Conservation (phyloP, 2,329 filamentous ascomycete species). For the Paraphaeosphaeria minitans region DNA sequence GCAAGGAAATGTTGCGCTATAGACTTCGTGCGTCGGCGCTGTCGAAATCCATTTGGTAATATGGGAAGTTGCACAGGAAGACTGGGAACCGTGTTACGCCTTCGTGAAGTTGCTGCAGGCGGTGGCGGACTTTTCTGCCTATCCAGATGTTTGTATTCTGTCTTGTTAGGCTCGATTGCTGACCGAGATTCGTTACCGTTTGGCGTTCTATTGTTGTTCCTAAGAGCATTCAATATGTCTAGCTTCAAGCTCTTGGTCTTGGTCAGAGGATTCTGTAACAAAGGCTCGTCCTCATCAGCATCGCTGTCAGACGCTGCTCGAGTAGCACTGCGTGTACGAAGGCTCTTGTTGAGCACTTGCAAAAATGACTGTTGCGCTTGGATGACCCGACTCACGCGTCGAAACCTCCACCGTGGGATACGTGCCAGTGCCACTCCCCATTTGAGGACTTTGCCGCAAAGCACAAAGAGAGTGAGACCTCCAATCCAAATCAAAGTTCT, state of each 20-base stretch:
- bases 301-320: conserved; percentile 48
- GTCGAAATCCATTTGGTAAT: conserved; percentile 25
- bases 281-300: conserved; percentile 51
- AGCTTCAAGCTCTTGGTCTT: conserved; percentile 37
- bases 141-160: conserved; percentile 10
- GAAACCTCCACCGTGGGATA: conserved; percentile 90
- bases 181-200: conserved; percentile 34
- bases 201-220: conserved; percentile 14
- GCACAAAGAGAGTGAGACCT: conserved; percentile 75
- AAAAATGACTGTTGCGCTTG: conserved; percentile 52
- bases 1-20: conserved; percentile 71
- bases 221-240: conserved; percentile 30
- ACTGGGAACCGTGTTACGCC: conserved; percentile 44
- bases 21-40: conserved; percentile 38
- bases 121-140: conserved; percentile 3
- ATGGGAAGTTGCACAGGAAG: conserved; percentile 29
- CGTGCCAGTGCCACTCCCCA: conserved; percentile 87
- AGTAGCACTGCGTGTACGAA: conserved; percentile 32
- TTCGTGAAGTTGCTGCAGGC: conserved; percentile 19
- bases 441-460: conserved; percentile 73
- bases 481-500: conserved; percentile 58
- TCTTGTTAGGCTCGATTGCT: conserved; percentile 34
- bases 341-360: conserved; percentile 45
- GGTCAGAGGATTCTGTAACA: conserved; percentile 24
- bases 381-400: conserved; percentile 57